These are phyloP conservation scores for Umbelopsis sp. DNA, from an alignment of 371 early-diverging fungal species.

Conservation along the genomic window DNA sequence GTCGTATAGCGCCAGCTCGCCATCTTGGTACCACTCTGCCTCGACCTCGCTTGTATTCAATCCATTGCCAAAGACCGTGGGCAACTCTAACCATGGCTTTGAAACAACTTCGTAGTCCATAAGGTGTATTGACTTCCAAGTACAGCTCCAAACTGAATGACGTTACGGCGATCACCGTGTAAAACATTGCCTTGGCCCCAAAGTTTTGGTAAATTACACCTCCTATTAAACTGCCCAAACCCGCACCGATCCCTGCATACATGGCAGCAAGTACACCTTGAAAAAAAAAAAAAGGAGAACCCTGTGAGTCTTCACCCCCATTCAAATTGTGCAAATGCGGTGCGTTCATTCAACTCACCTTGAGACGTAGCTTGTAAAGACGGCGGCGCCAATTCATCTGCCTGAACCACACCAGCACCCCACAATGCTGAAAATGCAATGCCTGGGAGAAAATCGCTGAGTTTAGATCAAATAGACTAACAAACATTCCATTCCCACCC, in stretches of 20 bases:
- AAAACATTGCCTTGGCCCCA: slow-evolving; percentile 52
- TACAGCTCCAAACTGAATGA: slow-evolving; percentile 44
- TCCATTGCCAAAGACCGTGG: slow-evolving; percentile 34
- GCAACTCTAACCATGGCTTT: slow-evolving; percentile 32
- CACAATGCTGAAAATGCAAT: slow-evolving; percentile 57
- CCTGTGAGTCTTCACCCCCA: not conserved
- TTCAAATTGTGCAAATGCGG: not conserved
- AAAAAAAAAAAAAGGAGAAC: not conserved
- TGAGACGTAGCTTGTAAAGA: slow-evolving; percentile 58
- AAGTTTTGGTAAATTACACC: slow-evolving; percentile 48
- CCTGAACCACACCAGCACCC: slow-evolving; percentile 60
- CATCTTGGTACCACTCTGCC: slow-evolving; percentile 53
- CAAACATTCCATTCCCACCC: not conserved
- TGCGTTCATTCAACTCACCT: slow-evolving; percentile 26
- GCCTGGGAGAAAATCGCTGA: slow-evolving; percentile 23
- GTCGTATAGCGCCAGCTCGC: slow-evolving; percentile 47
- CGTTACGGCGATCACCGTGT: slow-evolving; percentile 46
- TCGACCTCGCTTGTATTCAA: slow-evolving; percentile 43
- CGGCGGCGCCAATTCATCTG: slow-evolving; percentile 54
- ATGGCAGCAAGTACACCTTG: slow-evolving; percentile 52
- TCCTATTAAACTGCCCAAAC: slow-evolving; percentile 50
- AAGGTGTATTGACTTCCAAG: slow-evolving; percentile 50
- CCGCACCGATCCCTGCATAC: slow-evolving; percentile 58
- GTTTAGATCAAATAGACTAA: slow-evolving; percentile 1
- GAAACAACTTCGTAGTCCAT: slow-evolving; percentile 42